phyloP scores from a whole-genome alignment of 176 grass and related monocot genomes.

The Dactylis glomerata region DNA sequence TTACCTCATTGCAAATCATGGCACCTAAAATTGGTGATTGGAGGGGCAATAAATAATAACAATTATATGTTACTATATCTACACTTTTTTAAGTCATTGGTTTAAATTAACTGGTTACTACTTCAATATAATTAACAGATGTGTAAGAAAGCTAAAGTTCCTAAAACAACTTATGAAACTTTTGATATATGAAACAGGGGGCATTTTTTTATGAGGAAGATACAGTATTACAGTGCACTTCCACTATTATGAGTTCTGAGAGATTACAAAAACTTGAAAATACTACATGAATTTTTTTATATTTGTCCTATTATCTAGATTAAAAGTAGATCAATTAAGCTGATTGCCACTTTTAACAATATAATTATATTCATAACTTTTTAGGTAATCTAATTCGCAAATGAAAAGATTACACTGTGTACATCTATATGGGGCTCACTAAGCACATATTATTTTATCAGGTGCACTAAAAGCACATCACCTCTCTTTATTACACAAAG shows the following conservation, averaged over 20 bases:
- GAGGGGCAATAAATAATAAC: background rate
- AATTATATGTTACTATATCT: background rate
- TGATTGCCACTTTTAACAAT: background rate
- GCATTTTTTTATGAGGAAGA: background rate
- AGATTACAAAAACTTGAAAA: background rate
- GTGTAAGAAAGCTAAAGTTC: background rate
- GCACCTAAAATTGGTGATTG: background rate
- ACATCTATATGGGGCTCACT: background rate
- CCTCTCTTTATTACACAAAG: constrained; percentile 5
- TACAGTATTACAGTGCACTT: background rate
- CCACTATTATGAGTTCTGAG: background rate
- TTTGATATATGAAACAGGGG: background rate
- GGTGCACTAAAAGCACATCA: constrained; percentile 2
- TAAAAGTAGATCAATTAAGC: background rate
- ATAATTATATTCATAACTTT: background rate
- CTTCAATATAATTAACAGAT: background rate
- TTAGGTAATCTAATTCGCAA: background rate
- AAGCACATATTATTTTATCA: background rate
- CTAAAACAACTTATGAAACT: background rate
- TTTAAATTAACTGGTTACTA: background rate
- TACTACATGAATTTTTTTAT: background rate
- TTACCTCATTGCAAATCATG: background rate
- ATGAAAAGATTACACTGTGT: background rate
- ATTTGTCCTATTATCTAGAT: background rate
- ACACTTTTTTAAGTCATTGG: background rate